Conservation (phyloP, 148 eudicot species). For the Limonium bicolor region DNA sequence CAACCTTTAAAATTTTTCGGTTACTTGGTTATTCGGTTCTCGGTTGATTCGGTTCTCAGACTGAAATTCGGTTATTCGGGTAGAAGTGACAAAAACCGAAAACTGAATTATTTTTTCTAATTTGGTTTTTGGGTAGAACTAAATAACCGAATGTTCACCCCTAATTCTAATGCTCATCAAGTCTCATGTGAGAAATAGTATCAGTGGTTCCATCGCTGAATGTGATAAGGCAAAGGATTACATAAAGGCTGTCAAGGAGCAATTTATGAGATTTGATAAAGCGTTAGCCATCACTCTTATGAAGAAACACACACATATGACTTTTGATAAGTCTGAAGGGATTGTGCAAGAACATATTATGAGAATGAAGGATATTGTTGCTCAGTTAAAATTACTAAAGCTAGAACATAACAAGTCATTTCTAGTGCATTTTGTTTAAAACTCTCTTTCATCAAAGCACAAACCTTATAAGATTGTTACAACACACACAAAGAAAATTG, state of each 20-base stretch:
- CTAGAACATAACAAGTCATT: background rate
- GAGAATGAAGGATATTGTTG: constrained; percentile 3
- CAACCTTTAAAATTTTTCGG: no score
- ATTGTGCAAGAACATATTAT: constrained; percentile 8
- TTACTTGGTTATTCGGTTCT: no score
- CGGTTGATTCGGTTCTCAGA: no score
- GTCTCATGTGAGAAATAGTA: no score
- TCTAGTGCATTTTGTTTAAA: background rate
- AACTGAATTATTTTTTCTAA: no score
- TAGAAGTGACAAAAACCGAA: background rate
- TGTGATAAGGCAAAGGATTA: constrained; percentile 1
- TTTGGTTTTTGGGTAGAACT: no score
- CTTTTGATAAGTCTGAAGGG: background rate
- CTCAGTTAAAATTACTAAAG: no score
- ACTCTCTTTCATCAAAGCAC: background rate
- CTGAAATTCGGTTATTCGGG: no score
- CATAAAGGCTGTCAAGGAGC: constrained; percentile 4
- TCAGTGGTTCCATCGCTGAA: constrained; percentile 5
- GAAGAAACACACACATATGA: constrained; percentile 5
- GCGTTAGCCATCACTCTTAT: constrained; percentile 6
- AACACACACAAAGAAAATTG: constrained; percentile 8
- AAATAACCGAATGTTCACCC: no score
- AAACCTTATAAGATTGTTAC: background rate
- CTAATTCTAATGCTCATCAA: no score
- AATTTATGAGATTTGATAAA: constrained; percentile 4